Evolutionary conservation across 306 rosid species (phyloP).

Genomic region (Pyrus bretschneideri): DNA sequence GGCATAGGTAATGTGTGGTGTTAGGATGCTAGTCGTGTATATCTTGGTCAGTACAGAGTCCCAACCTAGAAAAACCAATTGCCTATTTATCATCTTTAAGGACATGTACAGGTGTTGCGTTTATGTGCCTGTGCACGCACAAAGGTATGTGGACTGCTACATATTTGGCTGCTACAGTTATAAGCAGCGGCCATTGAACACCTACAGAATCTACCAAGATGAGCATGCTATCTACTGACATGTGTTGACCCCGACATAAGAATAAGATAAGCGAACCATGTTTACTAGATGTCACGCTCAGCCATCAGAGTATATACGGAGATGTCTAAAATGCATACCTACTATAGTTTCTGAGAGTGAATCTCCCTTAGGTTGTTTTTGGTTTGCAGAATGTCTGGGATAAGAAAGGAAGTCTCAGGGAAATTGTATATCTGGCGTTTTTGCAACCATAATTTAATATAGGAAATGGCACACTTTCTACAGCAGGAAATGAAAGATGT

Average conservation of each 20-base stretch:
- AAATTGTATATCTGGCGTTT: neutral
- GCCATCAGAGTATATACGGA: neutral
- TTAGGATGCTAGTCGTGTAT: neutral
- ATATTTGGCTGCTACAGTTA: neutral
- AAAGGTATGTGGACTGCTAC: neutral
- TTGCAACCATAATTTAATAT: neutral
- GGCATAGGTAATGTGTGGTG: neutral
- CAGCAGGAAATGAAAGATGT: neutral
- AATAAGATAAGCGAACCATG: neutral
- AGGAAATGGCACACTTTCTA: neutral
- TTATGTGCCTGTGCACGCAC: neutral
- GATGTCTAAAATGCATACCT: neutral
- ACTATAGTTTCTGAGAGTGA: neutral
- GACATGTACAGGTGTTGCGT: neutral
- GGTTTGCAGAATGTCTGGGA: no score
- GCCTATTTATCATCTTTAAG: neutral
- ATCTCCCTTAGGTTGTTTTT: neutral
- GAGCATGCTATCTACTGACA: neutral
- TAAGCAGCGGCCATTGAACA: neutral
- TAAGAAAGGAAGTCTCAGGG: neutral
- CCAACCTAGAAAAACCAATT: neutral
- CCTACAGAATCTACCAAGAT: neutral
- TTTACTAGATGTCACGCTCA: neutral
- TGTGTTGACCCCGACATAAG: neutral
- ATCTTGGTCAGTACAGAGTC: neutral